Base-by-base conservation (phyloP, 306 rosid species). In the Trichosanthes truncata region DNA sequence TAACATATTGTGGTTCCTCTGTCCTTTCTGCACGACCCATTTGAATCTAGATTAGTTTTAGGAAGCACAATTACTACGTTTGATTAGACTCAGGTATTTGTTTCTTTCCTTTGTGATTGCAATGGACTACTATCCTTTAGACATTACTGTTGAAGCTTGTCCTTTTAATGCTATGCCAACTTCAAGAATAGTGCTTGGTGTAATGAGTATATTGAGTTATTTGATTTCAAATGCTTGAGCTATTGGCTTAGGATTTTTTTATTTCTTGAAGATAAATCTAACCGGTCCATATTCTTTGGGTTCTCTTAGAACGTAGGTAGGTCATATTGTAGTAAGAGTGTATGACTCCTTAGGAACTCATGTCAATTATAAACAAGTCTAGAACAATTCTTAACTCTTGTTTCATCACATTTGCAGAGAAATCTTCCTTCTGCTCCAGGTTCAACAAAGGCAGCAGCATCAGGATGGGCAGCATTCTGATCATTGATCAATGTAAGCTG, bases 381-480 rank as follows among this genome's bases (percentile, higher is more conserved):
- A 43, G 38, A 72, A 84, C 80, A 36, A 72, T 60, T 4, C 2
- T 36, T 56, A 46, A 46, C 67, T 59, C 38, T n/a, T 36, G 29
- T 43, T 67, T 57, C 71, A 52, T 46, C 14, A 46, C 74, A 40
- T 53, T 82, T 86, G 71, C 97, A 94, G 98, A 92, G 81, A 85
- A 92, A 81, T 82, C 97, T 92, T 78, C 98, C 98, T 9, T 78
- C 92, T 2, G 68, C 84, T 49, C 85, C 97, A 5, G 95, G 93
- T 29, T 87, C 96, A 10, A 11, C 88, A 5, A 86, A 84, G 79
- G 83, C 93, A 53, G 81, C 89, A 8, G 97, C 95, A 48, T 90
- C 91, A 53, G 98, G 98, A 86, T 94, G 98, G 98, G 98, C 98
- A 20, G 98, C 98, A 63, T 94, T 94, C 88, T 92, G 93, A 94